Conservation (phyloP, 805 yeast species). For the Ogataea pilisensis region DNA sequence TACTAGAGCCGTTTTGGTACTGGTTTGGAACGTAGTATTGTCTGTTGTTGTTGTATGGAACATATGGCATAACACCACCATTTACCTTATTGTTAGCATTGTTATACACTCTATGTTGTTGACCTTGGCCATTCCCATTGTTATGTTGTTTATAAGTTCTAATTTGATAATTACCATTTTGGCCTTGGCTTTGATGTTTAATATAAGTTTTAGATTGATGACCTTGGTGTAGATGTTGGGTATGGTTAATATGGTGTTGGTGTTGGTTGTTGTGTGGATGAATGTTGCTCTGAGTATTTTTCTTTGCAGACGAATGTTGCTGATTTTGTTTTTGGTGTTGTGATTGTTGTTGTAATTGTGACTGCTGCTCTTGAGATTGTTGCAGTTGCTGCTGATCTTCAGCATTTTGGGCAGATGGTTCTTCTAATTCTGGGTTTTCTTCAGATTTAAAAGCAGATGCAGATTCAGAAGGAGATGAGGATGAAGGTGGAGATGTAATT, state of each 20-base stretch:
- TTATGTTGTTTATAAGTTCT: conserved; percentile 20
- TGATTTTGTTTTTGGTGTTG: conserved; percentile 1
- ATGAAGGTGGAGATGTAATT: no score
- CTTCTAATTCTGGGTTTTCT: conserved; percentile 1
- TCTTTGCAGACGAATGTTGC: not conserved
- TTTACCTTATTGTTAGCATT: conserved; percentile 14
- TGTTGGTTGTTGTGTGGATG: conserved; percentile 1
- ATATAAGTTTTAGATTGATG: conserved; percentile 10
- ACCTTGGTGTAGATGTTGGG: conserved; percentile 5
- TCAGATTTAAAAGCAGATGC: conserved; percentile 1
- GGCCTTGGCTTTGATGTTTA: conserved; percentile 9
- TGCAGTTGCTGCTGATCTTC: conserved; percentile 1
- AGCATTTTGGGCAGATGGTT: no score
- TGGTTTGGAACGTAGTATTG: conserved; percentile 21
- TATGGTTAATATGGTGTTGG: conserved; percentile 7
- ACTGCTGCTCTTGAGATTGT: conserved; percentile 1
- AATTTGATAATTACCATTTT: conserved; percentile 17
- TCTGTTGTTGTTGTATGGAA: no score
- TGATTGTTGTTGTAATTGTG: not conserved
- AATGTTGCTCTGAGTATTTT: not conserved
- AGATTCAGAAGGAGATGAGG: no score
- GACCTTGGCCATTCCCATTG: conserved; percentile 7
- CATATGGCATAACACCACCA: no score
- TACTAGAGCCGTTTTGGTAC: conserved; percentile 17
- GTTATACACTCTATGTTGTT: conserved; percentile 21